Evolutionary conservation across 805 yeast species (phyloP).

Genomic region (Yarrowia sp.): DNA sequence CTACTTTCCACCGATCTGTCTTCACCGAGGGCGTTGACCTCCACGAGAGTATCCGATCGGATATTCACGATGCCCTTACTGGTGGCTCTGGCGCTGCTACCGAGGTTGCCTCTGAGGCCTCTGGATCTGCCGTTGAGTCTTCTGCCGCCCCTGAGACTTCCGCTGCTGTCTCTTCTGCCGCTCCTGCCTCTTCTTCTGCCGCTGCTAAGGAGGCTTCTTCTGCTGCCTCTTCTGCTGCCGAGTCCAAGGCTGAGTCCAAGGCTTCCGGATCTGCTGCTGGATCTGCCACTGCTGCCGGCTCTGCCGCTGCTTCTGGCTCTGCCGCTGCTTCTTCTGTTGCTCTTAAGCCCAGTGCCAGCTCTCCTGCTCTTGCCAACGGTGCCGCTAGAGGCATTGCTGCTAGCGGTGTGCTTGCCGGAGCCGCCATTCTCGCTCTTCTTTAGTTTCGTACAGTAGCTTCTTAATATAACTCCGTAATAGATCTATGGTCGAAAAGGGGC

Average conservation of each 20-base stretch:
- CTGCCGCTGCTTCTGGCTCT: background rate
- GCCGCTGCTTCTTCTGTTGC: constrained; percentile 1
- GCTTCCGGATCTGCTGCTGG: background rate
- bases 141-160: background rate
- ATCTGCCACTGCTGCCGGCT: background rate
- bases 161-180: background rate
- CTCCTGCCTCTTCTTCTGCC: background rate
- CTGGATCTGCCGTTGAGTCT: background rate
- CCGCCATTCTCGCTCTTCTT: background rate
- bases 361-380: background rate
- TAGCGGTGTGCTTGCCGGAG: background rate
- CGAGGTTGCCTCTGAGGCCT: background rate
- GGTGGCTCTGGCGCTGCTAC: background rate
- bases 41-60: constrained; percentile 6
- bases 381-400: constrained; percentile 4
- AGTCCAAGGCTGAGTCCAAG: background rate
- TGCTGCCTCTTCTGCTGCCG: background rate
- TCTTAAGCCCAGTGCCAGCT: background rate
- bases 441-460: background rate
- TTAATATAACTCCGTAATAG: background rate
- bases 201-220: background rate
- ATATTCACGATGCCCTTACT: background rate
- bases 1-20: constrained; percentile 11
- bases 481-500: background rate
- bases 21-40: background rate